phyloP scores from a whole-genome alignment of 352 stramenopile genomes.

The Phytophthora rubi region DNA sequence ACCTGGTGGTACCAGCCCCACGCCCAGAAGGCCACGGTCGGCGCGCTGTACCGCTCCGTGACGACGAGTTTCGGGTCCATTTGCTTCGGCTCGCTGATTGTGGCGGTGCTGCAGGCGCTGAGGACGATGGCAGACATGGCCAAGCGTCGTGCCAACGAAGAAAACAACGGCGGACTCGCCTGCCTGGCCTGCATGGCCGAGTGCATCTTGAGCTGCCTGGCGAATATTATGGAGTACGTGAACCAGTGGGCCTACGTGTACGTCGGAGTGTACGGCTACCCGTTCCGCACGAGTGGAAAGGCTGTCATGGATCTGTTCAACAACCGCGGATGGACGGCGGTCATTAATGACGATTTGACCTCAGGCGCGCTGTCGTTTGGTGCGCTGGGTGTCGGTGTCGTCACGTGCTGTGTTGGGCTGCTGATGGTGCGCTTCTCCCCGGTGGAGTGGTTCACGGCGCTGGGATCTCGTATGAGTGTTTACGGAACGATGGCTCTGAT shows the following conservation, averaged over 20 bases:
- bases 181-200: conserved; percentile 88
- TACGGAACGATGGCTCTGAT: conserved; percentile 71
- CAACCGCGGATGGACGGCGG: conserved; percentile 85
- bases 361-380: conserved; percentile 84
- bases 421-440: conserved; percentile 77
- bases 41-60: conserved; percentile 80
- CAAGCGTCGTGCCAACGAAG: conserved; percentile 70
- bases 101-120: conserved; percentile 85
- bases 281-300: conserved; percentile 87
- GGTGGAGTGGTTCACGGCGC: conserved; percentile 56
- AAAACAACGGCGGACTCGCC: conserved; percentile 77
- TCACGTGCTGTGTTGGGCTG: conserved; percentile 67
- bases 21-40: conserved; percentile 58
- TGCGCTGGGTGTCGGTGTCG: conserved; percentile 77
- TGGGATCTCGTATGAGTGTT: conserved; percentile 52
- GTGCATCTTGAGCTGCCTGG: conserved; percentile 87
- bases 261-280: conserved; percentile 90
- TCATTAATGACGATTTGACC: conserved; percentile 92
- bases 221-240: conserved; percentile 90
- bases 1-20: conserved; percentile 87
- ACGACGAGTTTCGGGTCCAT: conserved; percentile 84
- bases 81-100: conserved; percentile 87
- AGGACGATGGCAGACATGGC: conserved; percentile 75
- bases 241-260: conserved; percentile 93
- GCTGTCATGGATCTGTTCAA: conserved; percentile 89